Percentiles rank a stretch among this genome's conserved stretches.
Conservation (phyloP, 345 rosid genomes). For the Rhizophora apiculata region DNA sequence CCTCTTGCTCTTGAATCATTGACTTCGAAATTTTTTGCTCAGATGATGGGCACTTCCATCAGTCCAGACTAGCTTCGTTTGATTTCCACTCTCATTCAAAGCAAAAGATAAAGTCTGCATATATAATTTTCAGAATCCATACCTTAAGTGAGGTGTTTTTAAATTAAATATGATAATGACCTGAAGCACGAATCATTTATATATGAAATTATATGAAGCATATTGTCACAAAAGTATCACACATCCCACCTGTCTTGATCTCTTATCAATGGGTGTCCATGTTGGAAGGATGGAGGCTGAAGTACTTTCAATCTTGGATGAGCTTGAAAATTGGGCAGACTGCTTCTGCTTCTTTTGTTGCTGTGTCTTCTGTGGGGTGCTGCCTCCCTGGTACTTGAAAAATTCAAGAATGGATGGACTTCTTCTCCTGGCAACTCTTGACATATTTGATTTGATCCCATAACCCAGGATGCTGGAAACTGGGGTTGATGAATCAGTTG, state of each 20-base stretch:
- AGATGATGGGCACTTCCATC: conserved; percentile 31
- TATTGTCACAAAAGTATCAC: not conserved
- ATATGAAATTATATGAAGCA: too few species aligned
- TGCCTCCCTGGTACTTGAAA: conserved; percentile 76
- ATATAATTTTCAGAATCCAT: not conserved
- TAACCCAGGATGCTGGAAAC: conserved; percentile 23
- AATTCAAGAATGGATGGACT: conserved; percentile 77
- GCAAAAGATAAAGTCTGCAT: conserved; percentile 64
- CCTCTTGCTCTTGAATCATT: conserved; percentile 10
- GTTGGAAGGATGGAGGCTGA: conserved; percentile 38
- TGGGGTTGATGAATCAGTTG: conserved; percentile 42
- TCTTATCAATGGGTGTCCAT: conserved; percentile 71
- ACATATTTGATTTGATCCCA: conserved; percentile 32
- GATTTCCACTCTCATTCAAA: conserved; percentile 49
- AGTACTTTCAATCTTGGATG: conserved; percentile 34
- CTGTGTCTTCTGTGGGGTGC: conserved; percentile 31
- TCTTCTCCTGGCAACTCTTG: conserved; percentile 54
- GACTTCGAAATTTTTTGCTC: conserved; percentile 29
- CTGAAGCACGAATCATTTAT: too few species aligned
- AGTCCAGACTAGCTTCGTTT: conserved; percentile 79
- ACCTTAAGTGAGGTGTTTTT: too few species aligned
- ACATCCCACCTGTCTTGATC: conserved; percentile 60
- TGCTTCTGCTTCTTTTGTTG: conserved; percentile 60
- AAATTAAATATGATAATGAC: too few species aligned
- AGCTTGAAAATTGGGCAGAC: conserved; percentile 34